Percentiles rank a stretch among this genome's conserved stretches.
Conservation (phyloP, 306 rosid genomes). For the Pyrus communis region DNA sequence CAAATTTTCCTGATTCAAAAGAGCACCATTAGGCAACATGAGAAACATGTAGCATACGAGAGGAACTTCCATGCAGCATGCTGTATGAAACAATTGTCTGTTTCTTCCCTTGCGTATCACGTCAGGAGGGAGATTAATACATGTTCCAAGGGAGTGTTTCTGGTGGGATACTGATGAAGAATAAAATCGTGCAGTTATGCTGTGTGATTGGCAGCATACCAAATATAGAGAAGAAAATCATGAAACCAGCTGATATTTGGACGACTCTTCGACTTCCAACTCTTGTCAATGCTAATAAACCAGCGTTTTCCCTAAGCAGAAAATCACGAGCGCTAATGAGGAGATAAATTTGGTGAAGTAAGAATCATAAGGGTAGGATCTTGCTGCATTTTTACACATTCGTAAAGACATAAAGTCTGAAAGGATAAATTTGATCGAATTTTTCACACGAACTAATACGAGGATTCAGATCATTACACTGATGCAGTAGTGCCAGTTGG, state of each 20-base stretch:
- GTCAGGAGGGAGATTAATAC: too few species aligned
- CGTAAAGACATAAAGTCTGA: background rate
- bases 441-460: too few species aligned
- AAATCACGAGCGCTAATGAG: background rate
- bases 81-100: background rate
- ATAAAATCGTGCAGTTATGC: too few species aligned
- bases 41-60: background rate
- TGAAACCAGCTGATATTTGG: slow-evolving; percentile 79
- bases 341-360: too few species aligned
- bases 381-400: too few species aligned
- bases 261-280: slow-evolving; percentile 86
- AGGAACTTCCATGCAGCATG: background rate
- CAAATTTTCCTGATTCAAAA: slow-evolving; percentile 52
- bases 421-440: background rate
- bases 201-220: slow-evolving; percentile 30
- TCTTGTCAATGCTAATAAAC: slow-evolving; percentile 71
- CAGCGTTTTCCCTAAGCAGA: slow-evolving; percentile 54
- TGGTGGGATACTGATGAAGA: too few species aligned
- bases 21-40: background rate
- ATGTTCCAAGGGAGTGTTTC: too few species aligned
- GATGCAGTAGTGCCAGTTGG: slow-evolving; percentile 72
- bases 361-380: too few species aligned
- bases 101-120: background rate
- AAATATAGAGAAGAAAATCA: slow-evolving; percentile 78
- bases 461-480: slow-evolving; percentile 30